Evolutionary conservation across 345 rosid species (phyloP).

Genomic region (Moricandia arvensis): DNA sequence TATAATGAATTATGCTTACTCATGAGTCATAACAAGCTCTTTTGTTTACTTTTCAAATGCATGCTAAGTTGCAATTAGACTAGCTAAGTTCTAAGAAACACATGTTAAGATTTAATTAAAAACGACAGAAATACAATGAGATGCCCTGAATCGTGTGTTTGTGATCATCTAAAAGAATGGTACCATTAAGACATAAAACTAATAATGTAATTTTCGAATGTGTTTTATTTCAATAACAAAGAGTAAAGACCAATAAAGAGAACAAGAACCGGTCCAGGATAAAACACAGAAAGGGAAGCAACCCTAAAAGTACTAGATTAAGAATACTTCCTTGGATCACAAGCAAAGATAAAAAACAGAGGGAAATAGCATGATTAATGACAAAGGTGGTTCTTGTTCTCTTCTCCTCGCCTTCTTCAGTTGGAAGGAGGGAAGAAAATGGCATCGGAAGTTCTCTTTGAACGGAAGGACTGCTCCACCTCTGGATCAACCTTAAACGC

Average conservation of each 20-base stretch:
- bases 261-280: conserved; percentile 14
- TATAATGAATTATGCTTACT: background rate
- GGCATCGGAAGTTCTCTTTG: background rate
- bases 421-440: background rate
- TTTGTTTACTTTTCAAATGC: too few relatives aligned
- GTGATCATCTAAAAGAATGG: too few relatives aligned
- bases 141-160: too few relatives aligned
- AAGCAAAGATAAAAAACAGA: conserved; percentile 6
- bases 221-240: background rate
- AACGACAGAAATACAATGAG: too few relatives aligned
- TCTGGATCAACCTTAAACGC: background rate
- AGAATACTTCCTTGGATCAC: background rate
- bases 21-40: background rate
- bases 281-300: background rate
- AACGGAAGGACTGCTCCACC: background rate
- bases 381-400: background rate
- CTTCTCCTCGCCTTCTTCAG: background rate
- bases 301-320: background rate
- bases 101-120: background rate
- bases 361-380: background rate
- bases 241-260: background rate
- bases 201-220: too few relatives aligned
- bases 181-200: too few relatives aligned
- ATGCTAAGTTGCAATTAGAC: background rate
- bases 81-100: background rate